Conservation (phyloP, 129 eudicot species). For the Silybum marianum region DNA sequence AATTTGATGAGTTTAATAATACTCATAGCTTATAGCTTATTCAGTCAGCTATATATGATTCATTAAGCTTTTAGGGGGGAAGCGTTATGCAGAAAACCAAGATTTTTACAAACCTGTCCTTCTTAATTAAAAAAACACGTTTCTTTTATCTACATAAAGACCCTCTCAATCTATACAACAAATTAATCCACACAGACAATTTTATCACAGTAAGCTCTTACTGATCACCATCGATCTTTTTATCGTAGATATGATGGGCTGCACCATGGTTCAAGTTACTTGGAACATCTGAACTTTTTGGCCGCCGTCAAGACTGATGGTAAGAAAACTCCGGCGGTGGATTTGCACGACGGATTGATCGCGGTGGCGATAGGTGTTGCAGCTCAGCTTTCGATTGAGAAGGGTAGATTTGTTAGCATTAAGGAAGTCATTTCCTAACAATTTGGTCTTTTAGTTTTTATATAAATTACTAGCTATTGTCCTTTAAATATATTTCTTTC, state of each 20-base stretch:
- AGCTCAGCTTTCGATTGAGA: conserved; percentile 81
- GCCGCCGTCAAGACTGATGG: conserved; percentile 62
- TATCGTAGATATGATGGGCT: conserved; percentile 81
- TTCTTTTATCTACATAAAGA: no score
- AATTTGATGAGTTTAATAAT: no score
- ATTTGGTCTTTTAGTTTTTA: neutral
- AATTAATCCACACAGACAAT: no score
- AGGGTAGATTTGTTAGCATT: conserved; percentile 81
- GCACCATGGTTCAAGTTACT: conserved; percentile 97
- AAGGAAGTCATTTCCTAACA: conserved; percentile 58
- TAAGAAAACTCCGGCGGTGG: conserved; percentile 63
- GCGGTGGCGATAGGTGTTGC: conserved; percentile 99
- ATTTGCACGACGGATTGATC: conserved; percentile 76
- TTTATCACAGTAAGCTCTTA: no score
- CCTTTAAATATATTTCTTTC: neutral
- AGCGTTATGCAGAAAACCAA: no score
- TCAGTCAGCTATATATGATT: no score
- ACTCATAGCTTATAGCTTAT: no score
- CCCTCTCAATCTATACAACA: no score
- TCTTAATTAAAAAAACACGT: no score
- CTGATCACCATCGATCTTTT: neutral
- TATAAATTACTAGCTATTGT: neutral
- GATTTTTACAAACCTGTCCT: no score
- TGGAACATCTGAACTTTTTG: conserved; percentile 86
- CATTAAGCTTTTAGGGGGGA: no score